These are phyloP conservation scores for Talaromyces proteolyticus DNA, from an alignment of 495 filamentous ascomycete genomes.

Conservation along the genomic window DNA sequence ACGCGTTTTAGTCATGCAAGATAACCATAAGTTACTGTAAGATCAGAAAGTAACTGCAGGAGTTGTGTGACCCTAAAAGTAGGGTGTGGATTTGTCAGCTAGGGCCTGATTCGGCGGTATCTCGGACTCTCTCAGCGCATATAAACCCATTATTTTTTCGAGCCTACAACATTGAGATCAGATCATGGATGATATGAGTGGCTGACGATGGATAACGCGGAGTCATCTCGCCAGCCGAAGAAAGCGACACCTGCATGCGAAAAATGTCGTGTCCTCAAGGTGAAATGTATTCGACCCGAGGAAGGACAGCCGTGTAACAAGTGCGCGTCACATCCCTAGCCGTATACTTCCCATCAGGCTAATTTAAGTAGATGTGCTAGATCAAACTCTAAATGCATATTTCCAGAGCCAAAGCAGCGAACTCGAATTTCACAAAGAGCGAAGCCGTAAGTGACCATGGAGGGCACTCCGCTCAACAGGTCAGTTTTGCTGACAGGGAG, in stretches of 20 bases:
- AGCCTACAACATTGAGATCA: no score
- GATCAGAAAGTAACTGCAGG: no score
- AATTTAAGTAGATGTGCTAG: constrained; percentile 13
- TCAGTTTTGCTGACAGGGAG: constrained; percentile 4
- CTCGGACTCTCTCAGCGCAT: no score
- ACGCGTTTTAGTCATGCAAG: no score
- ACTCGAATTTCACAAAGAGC: constrained; percentile 6
- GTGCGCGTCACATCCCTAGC: constrained; percentile 5
- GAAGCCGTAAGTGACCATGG: constrained; percentile 9
- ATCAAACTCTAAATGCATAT: constrained; percentile 12
- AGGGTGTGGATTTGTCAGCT: no score
- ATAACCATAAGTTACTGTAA: no score
- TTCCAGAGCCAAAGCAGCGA: constrained; percentile 11
- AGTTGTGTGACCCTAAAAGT: no score
- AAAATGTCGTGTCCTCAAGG: constrained; percentile 13
- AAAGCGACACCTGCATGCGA: constrained; percentile 9
- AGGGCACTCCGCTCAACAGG: not conserved
- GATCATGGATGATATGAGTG: not conserved
- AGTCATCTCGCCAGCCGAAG: not conserved
- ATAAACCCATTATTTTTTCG: no score
- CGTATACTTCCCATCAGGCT: constrained; percentile 1
- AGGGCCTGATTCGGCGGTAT: no score
- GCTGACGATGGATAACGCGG: not conserved
- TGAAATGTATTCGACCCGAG: constrained; percentile 11
- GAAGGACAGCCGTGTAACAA: constrained; percentile 12